Evolutionary conservation across 2,329 filamentous ascomycete species (phyloP).

Genomic region (Cladophialophora immunda): DNA sequence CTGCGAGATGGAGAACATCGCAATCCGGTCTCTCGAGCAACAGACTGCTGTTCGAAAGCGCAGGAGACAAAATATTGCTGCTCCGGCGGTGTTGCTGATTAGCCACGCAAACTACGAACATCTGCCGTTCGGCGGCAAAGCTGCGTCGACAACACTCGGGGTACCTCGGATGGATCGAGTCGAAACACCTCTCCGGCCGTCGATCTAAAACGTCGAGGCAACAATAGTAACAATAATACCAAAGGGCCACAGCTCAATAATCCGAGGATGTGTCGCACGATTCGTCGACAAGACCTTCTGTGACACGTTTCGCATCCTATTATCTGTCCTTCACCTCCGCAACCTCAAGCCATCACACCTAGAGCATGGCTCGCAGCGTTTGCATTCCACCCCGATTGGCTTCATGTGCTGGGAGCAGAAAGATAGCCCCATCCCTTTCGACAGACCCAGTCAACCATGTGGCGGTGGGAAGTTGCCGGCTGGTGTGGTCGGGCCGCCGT

Average conservation of each 20-base stretch:
- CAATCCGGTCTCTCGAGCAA: neutral
- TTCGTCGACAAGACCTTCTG: neutral
- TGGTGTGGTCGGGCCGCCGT: conserved; percentile 15
- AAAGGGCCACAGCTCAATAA: conserved; percentile 1
- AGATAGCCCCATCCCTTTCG: conserved; percentile 13
- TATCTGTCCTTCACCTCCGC: neutral
- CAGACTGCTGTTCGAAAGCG: neutral
- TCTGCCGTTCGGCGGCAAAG: neutral
- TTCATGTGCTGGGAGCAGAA: conserved; percentile 6
- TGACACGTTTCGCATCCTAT: conserved; percentile 22
- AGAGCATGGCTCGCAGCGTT: conserved; percentile 7
- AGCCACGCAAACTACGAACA: neutral
- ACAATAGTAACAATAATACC: neutral
- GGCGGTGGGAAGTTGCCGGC: conserved; percentile 18
- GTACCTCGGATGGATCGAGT: neutral
- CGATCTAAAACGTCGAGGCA: neutral
- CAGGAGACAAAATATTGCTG: neutral
- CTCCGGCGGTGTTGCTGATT: neutral
- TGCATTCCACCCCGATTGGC: conserved; percentile 21
- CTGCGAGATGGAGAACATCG: neutral
- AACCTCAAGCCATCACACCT: conserved; percentile 6
- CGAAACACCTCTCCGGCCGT: neutral
- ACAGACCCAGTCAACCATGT: conserved; percentile 29
- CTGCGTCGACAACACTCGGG: neutral
- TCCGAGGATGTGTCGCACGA: conserved; percentile 9